Evolutionary conservation across 2,329 filamentous ascomycete genomes (phyloP), one percentile per base, ranked within the genome.

Genomic region (Penicillium oxalicum): DNA sequence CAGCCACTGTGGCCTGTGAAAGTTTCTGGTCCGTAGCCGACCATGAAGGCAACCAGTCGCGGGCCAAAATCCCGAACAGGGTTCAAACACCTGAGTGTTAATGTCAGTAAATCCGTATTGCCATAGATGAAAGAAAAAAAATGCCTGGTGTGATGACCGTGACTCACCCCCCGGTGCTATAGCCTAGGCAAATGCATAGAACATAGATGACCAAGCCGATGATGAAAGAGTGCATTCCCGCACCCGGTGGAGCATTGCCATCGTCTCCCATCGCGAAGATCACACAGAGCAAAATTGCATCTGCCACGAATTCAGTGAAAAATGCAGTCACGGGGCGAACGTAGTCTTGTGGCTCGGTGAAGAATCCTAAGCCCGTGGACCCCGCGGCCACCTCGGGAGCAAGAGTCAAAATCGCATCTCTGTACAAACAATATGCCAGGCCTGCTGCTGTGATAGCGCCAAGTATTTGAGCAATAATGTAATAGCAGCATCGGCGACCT

Each of bases 231-330:
- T 67, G 63, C 69, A 69, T 70, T 50, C 69, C 68, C 8, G 70
- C 70, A 1, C 72, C 71, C 1, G 72, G 72, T 2, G 73, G 72
- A 0, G 69, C 66, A 47, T 75, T 75, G 9, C 62, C 62, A 37
- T 74, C 70, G 43, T 74, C 73, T 12, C 71, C 67, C 37, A 71
- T 48, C 0, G 69, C 69, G 9, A 71, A 51, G 25, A 71, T 61
- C 1, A 58, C 61, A 4, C 64, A 60, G 6, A 64, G 51, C 5
- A 65, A 38, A 3, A 69, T 64, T 1, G 60, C 67, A 7, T 63
- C 63, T 1, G 61, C 65, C 1, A 68, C 48, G 29, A 70, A 69
- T 41, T 71, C 69, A 4, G 60, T 68, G 40, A 70, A 70, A 38
- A 71, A 71, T 0, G 69, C 69, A 1, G 49, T 54, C 18, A 38